A percentile compares a stretch with the other conserved stretches of the same genome.
These are phyloP conservation scores for Gossypium raimondii DNA, from an alignment of 345 rosid species.

Conservation along the genomic window DNA sequence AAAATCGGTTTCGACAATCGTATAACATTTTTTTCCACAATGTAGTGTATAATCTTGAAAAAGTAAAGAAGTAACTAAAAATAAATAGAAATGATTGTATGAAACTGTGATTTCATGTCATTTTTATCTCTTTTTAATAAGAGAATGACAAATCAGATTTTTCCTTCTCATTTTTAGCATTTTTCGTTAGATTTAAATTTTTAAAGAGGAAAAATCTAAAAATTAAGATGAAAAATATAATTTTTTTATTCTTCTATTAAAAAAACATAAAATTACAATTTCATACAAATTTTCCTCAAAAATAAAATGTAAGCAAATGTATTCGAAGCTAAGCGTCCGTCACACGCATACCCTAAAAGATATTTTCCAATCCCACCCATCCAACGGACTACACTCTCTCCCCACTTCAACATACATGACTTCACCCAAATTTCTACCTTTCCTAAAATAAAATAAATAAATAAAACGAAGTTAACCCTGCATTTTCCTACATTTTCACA, in stretches of 20 bases:
- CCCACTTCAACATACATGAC: not conserved
- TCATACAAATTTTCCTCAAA: fast-evolving
- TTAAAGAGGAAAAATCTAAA: fast-evolving
- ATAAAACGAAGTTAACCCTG: not conserved
- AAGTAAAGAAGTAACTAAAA: too few species aligned
- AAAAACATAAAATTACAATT: too few species aligned
- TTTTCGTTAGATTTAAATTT: too few species aligned
- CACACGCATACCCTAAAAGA: not conserved
- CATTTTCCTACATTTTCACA: not conserved
- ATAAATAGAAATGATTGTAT: too few species aligned
- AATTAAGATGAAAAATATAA: too few species aligned
- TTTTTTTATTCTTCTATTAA: too few species aligned
- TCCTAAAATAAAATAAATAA: not conserved
- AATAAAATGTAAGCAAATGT: too few species aligned
- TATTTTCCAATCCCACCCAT: not conserved
- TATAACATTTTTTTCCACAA: too few species aligned
- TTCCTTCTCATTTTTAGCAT: fast-evolving
- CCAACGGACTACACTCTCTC: not conserved
- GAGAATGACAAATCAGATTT: too few species aligned
- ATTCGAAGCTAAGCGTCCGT: not conserved
- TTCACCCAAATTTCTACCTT: not conserved
- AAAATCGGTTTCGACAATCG: too few species aligned
- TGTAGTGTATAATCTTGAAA: too few species aligned
- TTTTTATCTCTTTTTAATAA: fast-evolving
- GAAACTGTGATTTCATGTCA: fast-evolving